Evolutionary conservation across 495 filamentous ascomycete genomes (phyloP), one percentile per base, ranked within the genome.

Genomic region (Massariosphaeria phaeospora): DNA sequence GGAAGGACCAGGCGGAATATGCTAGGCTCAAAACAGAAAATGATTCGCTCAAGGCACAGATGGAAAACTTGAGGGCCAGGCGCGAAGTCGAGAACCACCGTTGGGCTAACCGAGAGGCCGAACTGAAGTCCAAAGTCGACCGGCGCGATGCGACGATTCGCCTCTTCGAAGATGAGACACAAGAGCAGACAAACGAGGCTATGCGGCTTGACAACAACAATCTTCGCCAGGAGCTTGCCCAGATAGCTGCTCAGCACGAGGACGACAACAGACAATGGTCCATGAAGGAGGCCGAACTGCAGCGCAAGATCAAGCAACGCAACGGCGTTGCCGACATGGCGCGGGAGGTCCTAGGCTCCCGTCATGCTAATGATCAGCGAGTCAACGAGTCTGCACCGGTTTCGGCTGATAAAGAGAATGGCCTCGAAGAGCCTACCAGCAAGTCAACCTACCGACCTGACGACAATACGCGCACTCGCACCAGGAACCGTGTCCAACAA

Each of bases 51-150:
- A 48, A 52, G 23, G 42, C 35, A 24, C 49, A 62, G 24, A n/a
- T 54, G 18, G 53, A 44, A 8, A 48, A 33, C 9, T 20, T 62
- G 1, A 58, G 55, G 30, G 63, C 52, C n/a, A 78, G 80, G 26
- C 81, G 77, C 51, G 72, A 76, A 29, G 67, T 70, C 36, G 62
- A 65, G 10, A 27, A 38, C 2, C 48, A 41, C 6, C 58, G 58
- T 13, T 61, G 52, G 56, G 24, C 38, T 15, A 52, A 18, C 27
- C 46, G 41, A 11, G 60, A 64, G 39, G 33, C 48, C 20, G 48
- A 56, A 12, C 31, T 62, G 40, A 52, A 52, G 35, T 27, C 18
- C 21, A 43, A 38, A 17, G 38, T 66, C 31, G 55, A 60, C 4
- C 25, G 45, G n/a, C 53, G 57, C 2, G 62, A 62, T 41, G 62